Percentiles rank a stretch among this genome's conserved stretches.
Conservation (phyloP, 208 protist species). For the Crithidia brevicula region DNA sequence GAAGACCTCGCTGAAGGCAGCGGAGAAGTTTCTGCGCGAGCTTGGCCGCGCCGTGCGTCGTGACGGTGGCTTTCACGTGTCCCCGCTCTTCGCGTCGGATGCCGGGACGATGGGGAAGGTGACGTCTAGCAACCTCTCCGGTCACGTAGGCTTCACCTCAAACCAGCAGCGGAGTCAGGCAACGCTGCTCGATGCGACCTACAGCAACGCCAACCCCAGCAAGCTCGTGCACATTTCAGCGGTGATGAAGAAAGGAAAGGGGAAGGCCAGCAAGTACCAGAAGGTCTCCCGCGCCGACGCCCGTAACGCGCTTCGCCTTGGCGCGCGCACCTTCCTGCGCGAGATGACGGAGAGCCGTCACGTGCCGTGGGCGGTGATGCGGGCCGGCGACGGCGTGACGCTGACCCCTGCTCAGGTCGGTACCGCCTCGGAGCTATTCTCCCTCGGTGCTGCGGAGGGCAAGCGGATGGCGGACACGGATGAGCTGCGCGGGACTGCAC, state of each 20-base stretch:
- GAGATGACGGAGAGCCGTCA: slow-evolving; percentile 78
- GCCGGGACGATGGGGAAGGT: slow-evolving; percentile 81
- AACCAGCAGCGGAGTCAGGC: slow-evolving; percentile 74
- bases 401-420: slow-evolving; percentile 62
- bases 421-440: slow-evolving; percentile 61
- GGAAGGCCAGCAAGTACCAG: slow-evolving; percentile 42
- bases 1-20: slow-evolving; percentile 48
- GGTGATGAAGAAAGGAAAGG: slow-evolving; percentile 39
- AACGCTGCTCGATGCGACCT: slow-evolving; percentile 78
- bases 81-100: slow-evolving; percentile 72
- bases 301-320: slow-evolving; percentile 72
- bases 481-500: slow-evolving; percentile 40
- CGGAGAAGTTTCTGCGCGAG: slow-evolving; percentile 69
- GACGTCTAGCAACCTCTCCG: slow-evolving; percentile 77
- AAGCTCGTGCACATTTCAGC: slow-evolving; percentile 84
- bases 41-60: slow-evolving; percentile 82
- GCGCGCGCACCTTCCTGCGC: slow-evolving; percentile 82
- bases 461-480: slow-evolving; percentile 40
- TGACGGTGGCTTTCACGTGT: slow-evolving; percentile 86
- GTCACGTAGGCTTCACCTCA: slow-evolving; percentile 76
- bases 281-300: slow-evolving; percentile 58
- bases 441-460: slow-evolving; percentile 51
- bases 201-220: slow-evolving; percentile 86
- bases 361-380: slow-evolving; percentile 89
- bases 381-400: slow-evolving; percentile 42